Percentiles rank a stretch among this genome's conserved stretches.
Conservation (phyloP, 495 filamentous ascomycete genomes). For the Letharia lupina region DNA sequence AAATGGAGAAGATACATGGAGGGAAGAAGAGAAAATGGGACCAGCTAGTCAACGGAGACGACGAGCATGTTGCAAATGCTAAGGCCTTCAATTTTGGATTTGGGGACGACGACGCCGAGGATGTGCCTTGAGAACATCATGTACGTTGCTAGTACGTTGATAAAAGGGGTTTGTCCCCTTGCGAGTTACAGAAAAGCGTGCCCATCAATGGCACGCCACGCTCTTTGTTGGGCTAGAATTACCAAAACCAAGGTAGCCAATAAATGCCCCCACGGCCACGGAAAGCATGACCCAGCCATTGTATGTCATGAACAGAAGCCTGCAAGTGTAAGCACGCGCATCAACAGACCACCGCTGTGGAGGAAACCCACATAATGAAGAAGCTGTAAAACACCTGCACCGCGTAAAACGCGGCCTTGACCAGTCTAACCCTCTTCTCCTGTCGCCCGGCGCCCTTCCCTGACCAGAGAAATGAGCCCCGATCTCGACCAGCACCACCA, state of each 20-base stretch:
- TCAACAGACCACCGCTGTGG: not conserved
- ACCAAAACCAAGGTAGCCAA: conserved; percentile 81
- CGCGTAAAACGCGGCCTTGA: conserved; percentile 78
- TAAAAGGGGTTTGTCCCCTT: not conserved
- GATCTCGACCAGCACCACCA: conserved; percentile 44
- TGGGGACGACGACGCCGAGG: conserved; percentile 54
- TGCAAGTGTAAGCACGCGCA: conserved; percentile 30
- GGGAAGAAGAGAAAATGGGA: conserved; percentile 84
- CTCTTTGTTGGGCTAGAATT: conserved; percentile 64
- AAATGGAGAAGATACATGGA: conserved; percentile 52
- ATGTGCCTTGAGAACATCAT: conserved; percentile 38
- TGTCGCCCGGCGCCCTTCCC: conserved; percentile 43
- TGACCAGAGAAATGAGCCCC: conserved; percentile 66
- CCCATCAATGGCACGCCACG: conserved; percentile 73
- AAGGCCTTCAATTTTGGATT: conserved; percentile 79
- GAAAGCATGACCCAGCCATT: conserved; percentile 96
- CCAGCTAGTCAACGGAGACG: conserved; percentile 48
- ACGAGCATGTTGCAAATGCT: conserved; percentile 30
- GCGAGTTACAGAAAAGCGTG: not conserved
- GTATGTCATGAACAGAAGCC: conserved; percentile 99
- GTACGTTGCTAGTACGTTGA: not conserved
- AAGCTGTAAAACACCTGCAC: conserved; percentile 97
- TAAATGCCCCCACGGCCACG: conserved; percentile 77
- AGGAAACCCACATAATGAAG: conserved; percentile 86
- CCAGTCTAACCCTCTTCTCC: conserved; percentile 54